A percentile compares a stretch with the other conserved stretches of the same genome.
Conservation (phyloP, 1,284 basidiomycete species). For the Heterobasidion irregulare region DNA sequence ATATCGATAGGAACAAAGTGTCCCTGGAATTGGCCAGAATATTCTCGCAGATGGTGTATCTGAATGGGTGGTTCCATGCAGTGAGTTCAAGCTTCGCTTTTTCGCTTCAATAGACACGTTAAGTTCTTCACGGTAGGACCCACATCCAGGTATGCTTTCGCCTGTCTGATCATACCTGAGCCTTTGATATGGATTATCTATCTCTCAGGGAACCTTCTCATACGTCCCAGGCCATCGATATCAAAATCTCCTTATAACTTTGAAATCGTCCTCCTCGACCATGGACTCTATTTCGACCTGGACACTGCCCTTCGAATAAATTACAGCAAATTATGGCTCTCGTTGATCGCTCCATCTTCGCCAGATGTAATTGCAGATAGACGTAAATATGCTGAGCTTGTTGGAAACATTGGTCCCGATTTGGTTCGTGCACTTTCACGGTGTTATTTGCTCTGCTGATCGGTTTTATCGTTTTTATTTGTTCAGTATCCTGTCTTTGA, state of each 20-base stretch:
- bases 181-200: not conserved
- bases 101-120: not conserved
- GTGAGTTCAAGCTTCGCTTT: constrained; percentile 30
- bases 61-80: constrained; percentile 89
- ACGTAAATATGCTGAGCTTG: constrained; percentile 77
- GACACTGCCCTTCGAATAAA: constrained; percentile 71
- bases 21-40: constrained; percentile 85
- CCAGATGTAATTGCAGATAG: constrained; percentile 57
- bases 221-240: constrained; percentile 58
- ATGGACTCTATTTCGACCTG: constrained; percentile 89
- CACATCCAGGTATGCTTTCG: constrained; percentile 45
- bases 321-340: constrained; percentile 80
- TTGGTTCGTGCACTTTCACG: constrained; percentile 41
- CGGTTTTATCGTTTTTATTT: not conserved
- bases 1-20: constrained; percentile 93
- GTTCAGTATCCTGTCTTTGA: constrained; percentile 77
- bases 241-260: constrained; percentile 88
- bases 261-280: constrained; percentile 88
- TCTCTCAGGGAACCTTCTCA: constrained; percentile 77
- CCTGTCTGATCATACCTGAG: not conserved
- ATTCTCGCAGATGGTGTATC: constrained; percentile 94
- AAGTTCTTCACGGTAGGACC: constrained; percentile 39
- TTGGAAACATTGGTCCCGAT: constrained; percentile 85
- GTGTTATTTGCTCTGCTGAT: not conserved
- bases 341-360: constrained; percentile 71